These are phyloP conservation scores for Fusarium sororula DNA, from an alignment of 2,329 filamentous ascomycete genomes.

Conservation along the genomic window DNA sequence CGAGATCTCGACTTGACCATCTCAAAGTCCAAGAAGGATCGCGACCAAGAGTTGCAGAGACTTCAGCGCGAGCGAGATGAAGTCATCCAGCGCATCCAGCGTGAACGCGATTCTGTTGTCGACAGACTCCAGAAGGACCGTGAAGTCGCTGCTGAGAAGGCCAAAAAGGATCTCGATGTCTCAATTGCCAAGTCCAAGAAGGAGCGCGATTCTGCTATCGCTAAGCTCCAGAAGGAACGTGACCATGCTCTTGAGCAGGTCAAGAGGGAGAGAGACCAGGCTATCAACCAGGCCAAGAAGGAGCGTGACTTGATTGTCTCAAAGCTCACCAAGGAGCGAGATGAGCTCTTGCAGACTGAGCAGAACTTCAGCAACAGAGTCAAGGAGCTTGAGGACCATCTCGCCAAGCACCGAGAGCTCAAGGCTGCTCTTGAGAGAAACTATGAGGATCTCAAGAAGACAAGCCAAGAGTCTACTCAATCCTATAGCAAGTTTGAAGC, in stretches of 20 bases:
- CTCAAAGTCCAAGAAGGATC: constrained; percentile 31
- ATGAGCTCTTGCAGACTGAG: constrained; percentile 36
- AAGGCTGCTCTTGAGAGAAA: constrained; percentile 40
- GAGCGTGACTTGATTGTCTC: constrained; percentile 33
- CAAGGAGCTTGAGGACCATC: constrained; percentile 42
- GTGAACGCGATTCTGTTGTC: constrained; percentile 31
- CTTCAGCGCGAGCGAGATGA: constrained; percentile 34
- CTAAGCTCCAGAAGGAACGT: constrained; percentile 35
- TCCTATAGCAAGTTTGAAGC: constrained; percentile 33
- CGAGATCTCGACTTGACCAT: constrained; percentile 29
- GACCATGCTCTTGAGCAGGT: constrained; percentile 32
- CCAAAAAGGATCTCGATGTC: constrained; percentile 36
- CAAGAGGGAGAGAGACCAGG: constrained; percentile 34
- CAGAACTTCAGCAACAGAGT: constrained; percentile 33
- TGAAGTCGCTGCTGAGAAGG: constrained; percentile 21
- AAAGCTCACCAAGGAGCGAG: constrained; percentile 38
- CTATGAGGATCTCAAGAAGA: constrained; percentile 42
- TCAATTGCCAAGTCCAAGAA: constrained; percentile 34
- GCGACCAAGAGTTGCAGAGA: constrained; percentile 21
- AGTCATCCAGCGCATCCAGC: constrained; percentile 27
- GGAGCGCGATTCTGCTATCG: constrained; percentile 35
- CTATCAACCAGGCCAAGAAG: constrained; percentile 30
- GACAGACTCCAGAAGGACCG: constrained; percentile 34
- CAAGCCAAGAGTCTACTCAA: constrained; percentile 18
- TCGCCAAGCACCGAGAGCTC: constrained; percentile 37